phyloP scores from a whole-genome alignment of 805 yeast species.

The Schwanniomyces sp. region DNA sequence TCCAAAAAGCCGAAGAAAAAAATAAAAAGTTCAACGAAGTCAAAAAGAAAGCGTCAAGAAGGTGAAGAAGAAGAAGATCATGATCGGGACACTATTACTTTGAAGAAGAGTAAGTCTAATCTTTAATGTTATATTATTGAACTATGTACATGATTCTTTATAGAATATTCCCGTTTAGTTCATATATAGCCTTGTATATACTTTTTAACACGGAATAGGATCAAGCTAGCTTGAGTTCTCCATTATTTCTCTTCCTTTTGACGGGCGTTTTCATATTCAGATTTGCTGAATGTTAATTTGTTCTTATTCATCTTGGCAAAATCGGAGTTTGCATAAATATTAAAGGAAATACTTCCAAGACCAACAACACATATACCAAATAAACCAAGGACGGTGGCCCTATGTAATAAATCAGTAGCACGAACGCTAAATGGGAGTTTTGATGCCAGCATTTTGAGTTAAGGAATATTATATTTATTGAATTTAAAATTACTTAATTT shows the following conservation, averaged over 20 bases:
- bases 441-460: constrained; percentile 12
- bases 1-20: constrained; percentile 19
- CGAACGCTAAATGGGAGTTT: constrained; percentile 44
- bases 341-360: constrained; percentile 37
- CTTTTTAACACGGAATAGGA: background rate
- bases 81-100: background rate
- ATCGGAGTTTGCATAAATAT: constrained; percentile 44
- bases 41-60: background rate
- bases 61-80: background rate
- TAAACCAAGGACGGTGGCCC: constrained; percentile 40
- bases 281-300: constrained; percentile 37
- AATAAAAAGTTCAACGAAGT: background rate
- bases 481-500: background rate
- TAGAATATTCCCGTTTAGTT: background rate
- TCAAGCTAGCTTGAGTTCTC: background rate
- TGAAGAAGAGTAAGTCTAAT: background rate
- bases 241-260: constrained; percentile 2
- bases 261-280: constrained; percentile 30
- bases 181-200: background rate
- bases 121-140: background rate
- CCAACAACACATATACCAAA: constrained; percentile 44
- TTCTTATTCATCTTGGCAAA: constrained; percentile 40
- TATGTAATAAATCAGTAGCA: constrained; percentile 43
- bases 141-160: background rate
- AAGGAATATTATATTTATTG: background rate